A percentile compares a stretch with the other conserved stretches of the same genome.
Evolutionary conservation across 2,329 filamentous ascomycete genomes (phyloP).

Genomic region (Neobulgaria alba): DNA sequence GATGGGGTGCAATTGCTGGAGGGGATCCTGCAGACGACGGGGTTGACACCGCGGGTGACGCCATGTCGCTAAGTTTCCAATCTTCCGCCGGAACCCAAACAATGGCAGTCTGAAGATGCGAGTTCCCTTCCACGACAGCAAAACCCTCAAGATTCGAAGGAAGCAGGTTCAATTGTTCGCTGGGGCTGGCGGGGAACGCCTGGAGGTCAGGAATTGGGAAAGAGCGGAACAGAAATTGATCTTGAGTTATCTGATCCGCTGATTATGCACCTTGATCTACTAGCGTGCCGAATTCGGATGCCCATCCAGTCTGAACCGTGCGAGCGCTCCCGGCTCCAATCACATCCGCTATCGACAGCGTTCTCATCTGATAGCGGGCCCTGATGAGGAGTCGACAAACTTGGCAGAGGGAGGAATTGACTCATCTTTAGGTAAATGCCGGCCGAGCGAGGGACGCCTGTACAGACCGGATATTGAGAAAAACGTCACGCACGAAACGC

Average conservation of each 20-base stretch:
- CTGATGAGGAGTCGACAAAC: not conserved
- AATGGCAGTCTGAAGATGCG: no score
- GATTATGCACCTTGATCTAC: not conserved
- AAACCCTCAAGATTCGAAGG: no score
- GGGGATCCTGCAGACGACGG: conserved; percentile 32
- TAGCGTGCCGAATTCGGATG: not conserved
- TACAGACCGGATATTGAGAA: not conserved
- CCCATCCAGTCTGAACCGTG: no score
- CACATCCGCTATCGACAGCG: no score
- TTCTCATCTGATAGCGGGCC: not conserved
- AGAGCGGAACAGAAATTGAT: not conserved
- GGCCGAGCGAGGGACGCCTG: no score
- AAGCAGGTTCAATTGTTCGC: no score
- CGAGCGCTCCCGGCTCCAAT: no score
- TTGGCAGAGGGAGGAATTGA: no score
- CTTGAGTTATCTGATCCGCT: not conserved
- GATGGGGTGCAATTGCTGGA: conserved; percentile 27
- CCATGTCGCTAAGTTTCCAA: not conserved
- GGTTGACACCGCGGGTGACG: conserved; percentile 31
- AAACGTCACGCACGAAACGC: not conserved
- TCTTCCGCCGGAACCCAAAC: no score
- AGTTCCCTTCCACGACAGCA: no score
- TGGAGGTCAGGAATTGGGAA: not conserved
- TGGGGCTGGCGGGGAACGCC: no score
- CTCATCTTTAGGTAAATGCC: no score